Conservation (phyloP, 495 filamentous ascomycete genomes). For the Lophiostoma macrostomum region DNA sequence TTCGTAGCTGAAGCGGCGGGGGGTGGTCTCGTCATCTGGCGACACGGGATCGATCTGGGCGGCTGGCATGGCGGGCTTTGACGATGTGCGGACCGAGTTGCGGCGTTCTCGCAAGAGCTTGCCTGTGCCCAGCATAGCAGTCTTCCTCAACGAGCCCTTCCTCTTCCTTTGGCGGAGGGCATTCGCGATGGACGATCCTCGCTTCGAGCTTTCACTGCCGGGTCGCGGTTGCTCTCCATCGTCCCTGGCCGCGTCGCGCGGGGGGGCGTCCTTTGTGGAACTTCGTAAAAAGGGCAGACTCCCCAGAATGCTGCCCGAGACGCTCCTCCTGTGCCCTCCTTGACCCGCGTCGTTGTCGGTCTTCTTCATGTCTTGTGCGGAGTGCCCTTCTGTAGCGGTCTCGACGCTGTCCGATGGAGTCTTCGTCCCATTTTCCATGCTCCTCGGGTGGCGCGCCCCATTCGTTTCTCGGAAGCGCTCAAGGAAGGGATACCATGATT, state of each 20-base stretch:
- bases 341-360: background rate
- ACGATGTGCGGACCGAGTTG: slow-evolving; percentile 17
- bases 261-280: slow-evolving; percentile 40
- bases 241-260: slow-evolving; percentile 44
- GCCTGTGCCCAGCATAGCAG: slow-evolving; percentile 37
- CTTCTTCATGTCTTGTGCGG: background rate
- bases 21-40: slow-evolving; percentile 26
- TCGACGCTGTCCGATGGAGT: slow-evolving; percentile 20
- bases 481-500: background rate
- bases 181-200: slow-evolving; percentile 53
- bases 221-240: slow-evolving; percentile 40
- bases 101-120: slow-evolving; percentile 29
- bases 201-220: slow-evolving; percentile 38
- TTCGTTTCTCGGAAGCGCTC: slow-evolving; percentile 5
- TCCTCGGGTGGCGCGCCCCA: slow-evolving; percentile 22
- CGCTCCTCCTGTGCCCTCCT: slow-evolving; percentile 56
- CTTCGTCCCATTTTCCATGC: slow-evolving; percentile 36
- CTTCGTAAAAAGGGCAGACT: slow-evolving; percentile 55
- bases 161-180: slow-evolving; percentile 56
- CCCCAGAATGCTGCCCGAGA: slow-evolving; percentile 62
- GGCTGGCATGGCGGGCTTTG: slow-evolving; percentile 1
- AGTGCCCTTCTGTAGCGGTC: background rate
- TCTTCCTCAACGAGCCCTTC: slow-evolving; percentile 48
- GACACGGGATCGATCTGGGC: slow-evolving; percentile 8
- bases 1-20: slow-evolving; percentile 41